Conservation (phyloP, 2,329 filamentous ascomycete genomes). For the Xylariaceae sp. region DNA sequence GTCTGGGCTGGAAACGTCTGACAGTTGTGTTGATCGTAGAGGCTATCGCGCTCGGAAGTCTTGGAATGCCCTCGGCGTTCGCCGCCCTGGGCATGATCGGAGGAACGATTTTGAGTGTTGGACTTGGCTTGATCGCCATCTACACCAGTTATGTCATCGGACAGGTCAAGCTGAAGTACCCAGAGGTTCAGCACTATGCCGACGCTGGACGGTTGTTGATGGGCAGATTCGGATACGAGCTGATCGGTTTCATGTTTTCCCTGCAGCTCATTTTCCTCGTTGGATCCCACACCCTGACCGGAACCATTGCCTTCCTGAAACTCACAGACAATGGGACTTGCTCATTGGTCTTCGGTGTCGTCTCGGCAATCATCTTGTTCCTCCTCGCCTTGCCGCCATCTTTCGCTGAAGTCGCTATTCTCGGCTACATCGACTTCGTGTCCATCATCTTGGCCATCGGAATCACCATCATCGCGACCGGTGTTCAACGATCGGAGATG, state of each 20-base stretch:
- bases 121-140: conserved; percentile 43
- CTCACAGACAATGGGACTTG: conserved; percentile 54
- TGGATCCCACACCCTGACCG: conserved; percentile 59
- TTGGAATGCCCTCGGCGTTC: conserved; percentile 50
- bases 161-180: conserved; percentile 35
- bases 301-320: conserved; percentile 58
- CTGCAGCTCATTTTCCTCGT: conserved; percentile 62
- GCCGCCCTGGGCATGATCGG: conserved; percentile 52
- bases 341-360: conserved; percentile 54
- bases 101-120: conserved; percentile 41
- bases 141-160: conserved; percentile 46
- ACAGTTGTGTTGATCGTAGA: conserved; percentile 54
- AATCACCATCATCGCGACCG: conserved; percentile 57
- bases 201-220: conserved; percentile 55
- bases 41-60: conserved; percentile 51
- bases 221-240: conserved; percentile 49
- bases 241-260: conserved; percentile 50
- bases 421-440: conserved; percentile 55
- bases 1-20: conserved; percentile 54
- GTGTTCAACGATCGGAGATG: conserved; percentile 32
- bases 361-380: conserved; percentile 52
- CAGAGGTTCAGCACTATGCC: conserved; percentile 36
- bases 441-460: conserved; percentile 56
- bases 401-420: conserved; percentile 53
- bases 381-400: conserved; percentile 54